A percentile compares a stretch with the other conserved stretches of the same genome.
These are phyloP conservation scores for Pneumocystis canis DNA, from an alignment of 1,139 yeast species.

Conservation along the genomic window DNA sequence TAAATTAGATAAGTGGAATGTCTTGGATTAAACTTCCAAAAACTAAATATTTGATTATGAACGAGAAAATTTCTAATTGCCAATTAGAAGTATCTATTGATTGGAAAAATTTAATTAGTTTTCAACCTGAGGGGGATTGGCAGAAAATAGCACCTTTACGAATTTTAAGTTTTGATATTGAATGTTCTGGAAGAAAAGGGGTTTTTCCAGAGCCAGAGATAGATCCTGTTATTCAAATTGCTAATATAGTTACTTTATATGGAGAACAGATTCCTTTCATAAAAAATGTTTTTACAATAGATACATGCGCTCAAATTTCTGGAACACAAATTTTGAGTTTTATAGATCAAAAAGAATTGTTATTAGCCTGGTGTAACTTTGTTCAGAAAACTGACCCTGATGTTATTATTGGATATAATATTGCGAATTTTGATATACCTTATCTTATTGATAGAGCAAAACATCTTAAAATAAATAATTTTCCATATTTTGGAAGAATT, in stretches of 20 bases:
- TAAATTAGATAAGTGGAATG: slow-evolving; percentile 56
- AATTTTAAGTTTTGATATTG: slow-evolving; percentile 87
- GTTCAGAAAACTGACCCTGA: slow-evolving; percentile 80
- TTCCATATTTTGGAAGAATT: slow-evolving; percentile 81
- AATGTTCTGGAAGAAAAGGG: slow-evolving; percentile 96
- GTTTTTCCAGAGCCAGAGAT: slow-evolving; percentile 87
- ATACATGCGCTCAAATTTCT: slow-evolving; percentile 81
- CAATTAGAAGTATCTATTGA: slow-evolving; percentile 69
- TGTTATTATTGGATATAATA: slow-evolving; percentile 91
- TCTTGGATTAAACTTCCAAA: slow-evolving; percentile 88
- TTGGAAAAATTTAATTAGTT: slow-evolving; percentile 57
- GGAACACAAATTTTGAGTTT: slow-evolving; percentile 81
- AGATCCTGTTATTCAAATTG: slow-evolving; percentile 93
- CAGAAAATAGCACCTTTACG: slow-evolving; percentile 86
- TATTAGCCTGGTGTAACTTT: slow-evolving; percentile 73
- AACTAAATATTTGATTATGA: slow-evolving; percentile 44
- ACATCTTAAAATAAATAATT: slow-evolving; percentile 48
- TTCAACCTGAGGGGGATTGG: slow-evolving; percentile 88
- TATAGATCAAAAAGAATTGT: slow-evolving; percentile 65
- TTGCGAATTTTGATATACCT: slow-evolving; percentile 88
- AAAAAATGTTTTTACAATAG: slow-evolving; percentile 84
- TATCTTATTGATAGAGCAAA: slow-evolving; percentile 77
- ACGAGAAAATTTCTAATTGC: slow-evolving; percentile 48
- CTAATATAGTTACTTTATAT: slow-evolving; percentile 73
- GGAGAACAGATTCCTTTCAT: slow-evolving; percentile 83